Percentiles rank a stretch among this genome's conserved stretches.
phyloP scores from a whole-genome alignment of 495 filamentous ascomycete genomes.

The Penicillium roqueforti region DNA sequence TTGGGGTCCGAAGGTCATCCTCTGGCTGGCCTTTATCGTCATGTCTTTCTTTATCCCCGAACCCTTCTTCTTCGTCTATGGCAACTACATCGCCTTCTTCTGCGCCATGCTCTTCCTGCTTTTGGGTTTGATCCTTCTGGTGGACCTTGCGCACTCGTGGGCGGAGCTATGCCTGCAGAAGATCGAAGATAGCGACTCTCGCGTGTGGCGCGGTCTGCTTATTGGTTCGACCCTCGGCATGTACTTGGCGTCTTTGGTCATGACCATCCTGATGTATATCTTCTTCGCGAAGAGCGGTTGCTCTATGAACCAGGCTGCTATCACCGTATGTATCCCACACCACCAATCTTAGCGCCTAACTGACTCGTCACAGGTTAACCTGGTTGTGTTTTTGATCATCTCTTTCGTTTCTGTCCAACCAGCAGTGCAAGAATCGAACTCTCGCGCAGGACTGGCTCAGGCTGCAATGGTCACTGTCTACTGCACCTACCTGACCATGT shows the following conservation, averaged over 20 bases:
- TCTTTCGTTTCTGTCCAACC: conserved; percentile 87
- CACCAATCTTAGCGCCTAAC: conserved; percentile 14
- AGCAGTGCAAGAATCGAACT: conserved; percentile 83
- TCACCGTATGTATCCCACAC: conserved; percentile 44
- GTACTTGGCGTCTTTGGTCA: conserved; percentile 83
- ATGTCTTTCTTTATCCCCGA: conserved; percentile 95
- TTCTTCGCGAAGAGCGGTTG: conserved; percentile 86
- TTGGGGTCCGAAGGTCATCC: conserved; percentile 83
- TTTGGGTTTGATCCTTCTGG: conserved; percentile 84
- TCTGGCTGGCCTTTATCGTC: conserved; percentile 82
- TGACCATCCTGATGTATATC: conserved; percentile 96
- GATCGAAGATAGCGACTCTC: conserved; percentile 86
- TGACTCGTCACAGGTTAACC: conserved; percentile 58
- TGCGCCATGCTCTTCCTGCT: conserved; percentile 93
- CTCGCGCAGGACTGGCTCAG: conserved; percentile 89
- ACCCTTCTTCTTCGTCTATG: conserved; percentile 91
- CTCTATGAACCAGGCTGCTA: conserved; percentile 87
- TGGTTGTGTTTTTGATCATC: conserved; percentile 76
- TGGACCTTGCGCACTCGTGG: conserved; percentile 97
- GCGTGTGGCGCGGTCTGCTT: conserved; percentile 75
- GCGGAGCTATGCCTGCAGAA: conserved; percentile 91
- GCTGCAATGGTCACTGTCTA: conserved; percentile 97
- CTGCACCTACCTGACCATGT: conserved; percentile 98
- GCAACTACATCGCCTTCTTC: conserved; percentile 85
- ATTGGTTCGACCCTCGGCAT: conserved; percentile 91